A percentile compares a stretch with the other conserved stretches of the same genome.
These are phyloP conservation scores for Lentinula guzmanii DNA, from an alignment of 768 basidiomycete species.

Conservation along the genomic window DNA sequence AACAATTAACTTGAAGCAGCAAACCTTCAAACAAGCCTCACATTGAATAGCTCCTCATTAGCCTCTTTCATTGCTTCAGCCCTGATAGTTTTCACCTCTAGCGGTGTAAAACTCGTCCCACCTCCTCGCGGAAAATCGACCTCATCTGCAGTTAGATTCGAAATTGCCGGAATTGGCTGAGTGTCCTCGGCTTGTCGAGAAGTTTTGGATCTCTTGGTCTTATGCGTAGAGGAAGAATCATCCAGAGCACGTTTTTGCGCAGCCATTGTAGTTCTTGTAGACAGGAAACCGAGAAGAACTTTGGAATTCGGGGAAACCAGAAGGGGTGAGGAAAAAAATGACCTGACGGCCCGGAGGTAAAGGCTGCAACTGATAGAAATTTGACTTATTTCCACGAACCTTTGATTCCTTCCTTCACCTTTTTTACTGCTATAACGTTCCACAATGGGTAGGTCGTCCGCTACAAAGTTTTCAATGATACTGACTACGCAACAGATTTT, in stretches of 20 bases:
- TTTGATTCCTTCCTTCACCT: not conserved
- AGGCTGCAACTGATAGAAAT: too few species aligned
- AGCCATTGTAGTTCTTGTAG: constrained; percentile 25
- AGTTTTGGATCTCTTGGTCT: constrained; percentile 58
- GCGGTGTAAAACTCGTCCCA: constrained; percentile 80
- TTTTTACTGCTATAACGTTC: not conserved
- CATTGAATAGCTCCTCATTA: constrained; percentile 71
- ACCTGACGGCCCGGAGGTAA: constrained; percentile 11
- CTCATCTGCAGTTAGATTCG: constrained; percentile 54
- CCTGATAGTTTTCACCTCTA: constrained; percentile 82
- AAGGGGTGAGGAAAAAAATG: constrained; percentile 9
- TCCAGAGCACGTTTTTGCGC: constrained; percentile 61
- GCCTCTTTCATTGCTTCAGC: constrained; percentile 85
- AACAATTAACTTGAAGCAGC: constrained; percentile 6
- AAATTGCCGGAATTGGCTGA: constrained; percentile 22
- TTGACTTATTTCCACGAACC: not conserved
- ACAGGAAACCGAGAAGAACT: too few species aligned
- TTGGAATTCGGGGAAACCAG: too few species aligned
- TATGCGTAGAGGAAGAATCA: constrained; percentile 39
- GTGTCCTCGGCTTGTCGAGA: constrained; percentile 19
- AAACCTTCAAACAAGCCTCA: constrained; percentile 21
- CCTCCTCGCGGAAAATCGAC: constrained; percentile 96
- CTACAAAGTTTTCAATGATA: not conserved
- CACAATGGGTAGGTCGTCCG: constrained; percentile 6
- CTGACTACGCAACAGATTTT: constrained; percentile 41